phyloP scores from a whole-genome alignment of 805 yeast genomes.

The Candida awuae region DNA sequence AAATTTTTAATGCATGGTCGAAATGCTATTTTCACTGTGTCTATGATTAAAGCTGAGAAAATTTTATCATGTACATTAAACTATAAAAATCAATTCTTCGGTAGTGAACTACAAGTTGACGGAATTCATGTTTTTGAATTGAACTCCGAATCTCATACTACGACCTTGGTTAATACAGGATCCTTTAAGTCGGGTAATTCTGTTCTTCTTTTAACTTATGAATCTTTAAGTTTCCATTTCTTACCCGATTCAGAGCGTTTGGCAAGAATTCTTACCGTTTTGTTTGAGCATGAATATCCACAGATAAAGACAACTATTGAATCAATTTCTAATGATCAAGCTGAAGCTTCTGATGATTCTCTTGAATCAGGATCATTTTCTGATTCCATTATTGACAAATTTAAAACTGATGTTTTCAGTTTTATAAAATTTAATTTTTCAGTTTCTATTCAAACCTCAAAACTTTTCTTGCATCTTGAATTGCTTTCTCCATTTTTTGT shows the following conservation, averaged over 20 bases:
- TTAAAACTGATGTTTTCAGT: not conserved
- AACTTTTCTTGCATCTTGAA: constrained; percentile 5
- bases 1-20: constrained; percentile 16
- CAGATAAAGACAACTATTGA: constrained; percentile 17
- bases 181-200: constrained; percentile 19
- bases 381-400: not conserved
- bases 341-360: no score
- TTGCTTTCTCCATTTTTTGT: constrained; percentile 13
- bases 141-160: constrained; percentile 9
- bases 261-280: constrained; percentile 15
- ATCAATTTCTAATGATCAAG: not conserved
- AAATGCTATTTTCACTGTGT: constrained; percentile 12
- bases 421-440: constrained; percentile 4
- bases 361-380: not conserved
- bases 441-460: not conserved
- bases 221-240: constrained; percentile 12
- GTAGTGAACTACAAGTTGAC: constrained; percentile 9
- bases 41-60: constrained; percentile 14
- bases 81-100: constrained; percentile 8
- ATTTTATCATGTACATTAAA: constrained; percentile 19
- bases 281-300: constrained; percentile 20
- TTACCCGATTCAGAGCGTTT: constrained; percentile 20
- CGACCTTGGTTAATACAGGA: constrained; percentile 19
- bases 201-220: constrained; percentile 13
- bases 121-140: constrained; percentile 12